phyloP scores from a whole-genome alignment of 306 rosid genomes.

The Cotoneaster glaucophyllus region DNA sequence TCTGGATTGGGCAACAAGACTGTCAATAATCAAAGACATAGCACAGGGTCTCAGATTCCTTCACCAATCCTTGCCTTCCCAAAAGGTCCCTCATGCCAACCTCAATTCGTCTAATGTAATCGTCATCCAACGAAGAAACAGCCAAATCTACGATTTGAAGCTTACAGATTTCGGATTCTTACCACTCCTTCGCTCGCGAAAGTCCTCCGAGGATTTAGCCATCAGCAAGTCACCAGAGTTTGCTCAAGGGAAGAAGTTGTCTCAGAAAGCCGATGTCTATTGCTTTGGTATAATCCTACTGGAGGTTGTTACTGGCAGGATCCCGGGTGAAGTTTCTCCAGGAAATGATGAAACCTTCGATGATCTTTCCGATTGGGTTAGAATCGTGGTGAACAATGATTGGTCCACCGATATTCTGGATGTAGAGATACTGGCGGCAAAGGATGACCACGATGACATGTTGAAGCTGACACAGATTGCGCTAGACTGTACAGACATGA shows the following conservation, averaged over 20 bases:
- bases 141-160: conserved; percentile 36
- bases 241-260: conserved; percentile 45
- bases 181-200: conserved; percentile 29
- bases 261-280: conserved; percentile 52
- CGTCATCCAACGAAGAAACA: conserved; percentile 21
- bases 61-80: conserved; percentile 50
- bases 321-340: conserved; percentile 44
- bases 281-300: conserved; percentile 64
- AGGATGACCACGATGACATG: conserved; percentile 63
- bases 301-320: conserved; percentile 64
- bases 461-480: conserved; percentile 57
- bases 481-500: conserved; percentile 50
- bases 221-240: conserved; percentile 56
- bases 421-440: conserved; percentile 43
- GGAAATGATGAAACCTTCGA: conserved; percentile 26
- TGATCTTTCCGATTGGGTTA: conserved; percentile 70
- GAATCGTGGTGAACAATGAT: conserved; percentile 56
- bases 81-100: conserved; percentile 64
- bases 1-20: conserved; percentile 54
- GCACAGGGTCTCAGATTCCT: conserved; percentile 63
- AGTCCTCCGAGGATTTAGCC: conserved; percentile 29
- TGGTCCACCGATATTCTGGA: conserved; percentile 78
- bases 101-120: conserved; percentile 55
- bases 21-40: conserved; percentile 53
- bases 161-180: conserved; percentile 57